These are phyloP conservation scores for Beauveria caledonica DNA, from an alignment of 2,329 filamentous ascomycete species.

Conservation along the genomic window DNA sequence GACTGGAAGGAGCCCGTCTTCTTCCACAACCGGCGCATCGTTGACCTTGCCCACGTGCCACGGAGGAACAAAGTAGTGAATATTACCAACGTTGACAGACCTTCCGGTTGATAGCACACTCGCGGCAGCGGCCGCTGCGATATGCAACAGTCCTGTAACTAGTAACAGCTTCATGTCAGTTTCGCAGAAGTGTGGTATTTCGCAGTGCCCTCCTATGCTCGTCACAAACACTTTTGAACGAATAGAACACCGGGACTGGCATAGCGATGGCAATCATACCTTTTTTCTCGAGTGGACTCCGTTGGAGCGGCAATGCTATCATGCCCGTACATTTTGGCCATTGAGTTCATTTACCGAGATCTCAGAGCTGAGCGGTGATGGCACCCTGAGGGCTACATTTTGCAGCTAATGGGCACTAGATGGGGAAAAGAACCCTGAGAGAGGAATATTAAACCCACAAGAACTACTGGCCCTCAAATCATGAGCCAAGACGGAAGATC, in stretches of 20 bases:
- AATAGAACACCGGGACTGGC: not conserved
- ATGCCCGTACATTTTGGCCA: not conserved
- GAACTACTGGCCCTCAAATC: not conserved
- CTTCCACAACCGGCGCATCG: not conserved
- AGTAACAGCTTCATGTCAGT: not conserved
- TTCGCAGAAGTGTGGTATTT: not conserved
- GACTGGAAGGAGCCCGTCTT: not conserved
- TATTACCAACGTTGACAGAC: slow-evolving; percentile 8
- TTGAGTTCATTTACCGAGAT: not conserved
- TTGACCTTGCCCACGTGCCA: slow-evolving; percentile 5
- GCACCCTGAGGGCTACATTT: not conserved
- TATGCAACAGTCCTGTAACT: not conserved
- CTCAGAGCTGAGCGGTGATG: not conserved
- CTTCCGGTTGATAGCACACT: slow-evolving; percentile 8
- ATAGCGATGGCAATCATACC: no score
- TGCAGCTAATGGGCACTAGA: not conserved
- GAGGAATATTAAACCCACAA: not conserved
- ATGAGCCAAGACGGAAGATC: not conserved
- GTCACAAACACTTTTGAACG: not conserved
- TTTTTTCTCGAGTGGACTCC: not conserved
- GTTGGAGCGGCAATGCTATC: not conserved
- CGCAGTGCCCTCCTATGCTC: not conserved
- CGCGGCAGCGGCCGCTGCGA: not conserved
- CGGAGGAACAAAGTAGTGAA: slow-evolving; percentile 14
- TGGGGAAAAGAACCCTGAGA: slow-evolving; percentile 1